phyloP scores from a whole-genome alignment of 192 early-diverging fungal species.

The Dispira parvispora region DNA sequence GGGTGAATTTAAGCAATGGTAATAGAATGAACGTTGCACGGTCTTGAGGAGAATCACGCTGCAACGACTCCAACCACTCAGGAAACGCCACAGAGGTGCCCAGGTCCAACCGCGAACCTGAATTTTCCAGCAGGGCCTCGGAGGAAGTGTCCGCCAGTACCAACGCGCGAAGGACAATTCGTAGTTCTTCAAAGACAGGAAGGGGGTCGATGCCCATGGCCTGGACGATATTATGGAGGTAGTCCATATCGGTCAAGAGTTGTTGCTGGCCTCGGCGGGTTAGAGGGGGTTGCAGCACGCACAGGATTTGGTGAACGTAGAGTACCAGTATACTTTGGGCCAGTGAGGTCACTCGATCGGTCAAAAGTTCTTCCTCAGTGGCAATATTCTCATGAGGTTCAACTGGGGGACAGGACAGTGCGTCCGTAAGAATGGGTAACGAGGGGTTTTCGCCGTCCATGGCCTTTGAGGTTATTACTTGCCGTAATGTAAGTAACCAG shows the following conservation, averaged over 20 bases:
- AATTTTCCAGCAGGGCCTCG: background rate
- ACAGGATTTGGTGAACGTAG: constrained; percentile 1
- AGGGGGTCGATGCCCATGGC: constrained; percentile 7
- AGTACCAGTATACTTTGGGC: constrained; percentile 2
- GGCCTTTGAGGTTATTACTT: background rate
- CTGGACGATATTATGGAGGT: constrained; percentile 2
- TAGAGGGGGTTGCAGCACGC: background rate
- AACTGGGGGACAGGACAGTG: background rate
- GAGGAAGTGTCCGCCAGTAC: background rate
- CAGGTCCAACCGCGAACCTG: too few species aligned
- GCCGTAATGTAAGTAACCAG: background rate
- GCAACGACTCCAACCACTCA: background rate
- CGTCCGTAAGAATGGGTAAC: background rate
- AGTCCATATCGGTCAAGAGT: constrained; percentile 2
- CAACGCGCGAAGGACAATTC: background rate
- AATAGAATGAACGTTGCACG: too few species aligned
- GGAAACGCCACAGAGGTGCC: too few species aligned
- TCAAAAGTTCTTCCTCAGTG: constrained; percentile 3
- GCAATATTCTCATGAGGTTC: background rate
- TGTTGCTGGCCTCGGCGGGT: background rate
- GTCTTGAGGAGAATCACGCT: background rate
- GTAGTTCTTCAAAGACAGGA: background rate
- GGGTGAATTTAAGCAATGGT: too few species aligned
- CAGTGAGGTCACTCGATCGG: background rate
- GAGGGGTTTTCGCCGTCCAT: background rate